These are phyloP conservation scores for Acorus calamus DNA, from an alignment of 106 monocot genomes.

Conservation along the genomic window DNA sequence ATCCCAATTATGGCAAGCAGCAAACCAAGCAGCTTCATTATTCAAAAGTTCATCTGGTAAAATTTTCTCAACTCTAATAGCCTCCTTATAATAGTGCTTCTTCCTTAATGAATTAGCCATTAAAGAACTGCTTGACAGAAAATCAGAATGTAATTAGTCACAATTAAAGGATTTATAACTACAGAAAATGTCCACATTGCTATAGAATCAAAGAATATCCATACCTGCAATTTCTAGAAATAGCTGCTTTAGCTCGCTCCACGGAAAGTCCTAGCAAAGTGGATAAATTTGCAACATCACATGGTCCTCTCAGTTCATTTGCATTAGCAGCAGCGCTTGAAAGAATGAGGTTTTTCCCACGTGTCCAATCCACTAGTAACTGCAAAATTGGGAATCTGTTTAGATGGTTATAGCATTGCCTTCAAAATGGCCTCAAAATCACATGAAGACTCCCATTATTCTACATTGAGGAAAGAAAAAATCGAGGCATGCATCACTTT, in stretches of 20 bases:
- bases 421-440: background rate
- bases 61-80: conserved; percentile 68
- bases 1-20: conserved; percentile 72
- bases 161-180: background rate
- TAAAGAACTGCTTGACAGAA: conserved; percentile 33
- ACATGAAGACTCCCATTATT: no score
- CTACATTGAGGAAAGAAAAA: no score
- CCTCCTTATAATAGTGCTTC: conserved; percentile 71
- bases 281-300: conserved; percentile 65
- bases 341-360: conserved; percentile 78
- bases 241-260: conserved; percentile 69
- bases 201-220: conserved; percentile 9
- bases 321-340: conserved; percentile 66
- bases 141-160: background rate
- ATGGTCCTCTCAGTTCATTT: conserved; percentile 76
- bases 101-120: conserved; percentile 54
- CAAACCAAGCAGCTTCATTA: conserved; percentile 23
- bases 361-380: conserved; percentile 71
- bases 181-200: background rate
- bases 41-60: conserved; percentile 26
- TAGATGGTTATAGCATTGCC: no score
- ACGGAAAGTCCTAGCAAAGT: conserved; percentile 68
- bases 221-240: conserved; percentile 73
- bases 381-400: conserved; percentile 10
- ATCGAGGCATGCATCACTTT: no score